phyloP scores from a whole-genome alignment of 148 eudicot species.

The Camellia japonica region DNA sequence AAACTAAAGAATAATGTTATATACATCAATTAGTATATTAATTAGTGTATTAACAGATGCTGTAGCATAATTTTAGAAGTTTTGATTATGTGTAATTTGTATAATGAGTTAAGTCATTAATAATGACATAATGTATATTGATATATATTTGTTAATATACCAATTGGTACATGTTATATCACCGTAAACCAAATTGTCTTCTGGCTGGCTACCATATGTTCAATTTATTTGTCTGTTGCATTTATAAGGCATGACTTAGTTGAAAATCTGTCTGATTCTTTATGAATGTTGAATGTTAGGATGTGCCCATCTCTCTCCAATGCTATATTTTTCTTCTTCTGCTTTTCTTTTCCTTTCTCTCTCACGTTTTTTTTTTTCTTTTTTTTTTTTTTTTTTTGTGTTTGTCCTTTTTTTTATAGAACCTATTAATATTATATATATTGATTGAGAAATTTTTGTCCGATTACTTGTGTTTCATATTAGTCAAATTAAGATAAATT shows the following conservation, averaged over 20 bases:
- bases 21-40: too few relatives aligned
- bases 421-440: not conserved
- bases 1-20: too few relatives aligned
- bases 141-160: too few relatives aligned
- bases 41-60: too few relatives aligned
- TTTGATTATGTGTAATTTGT: too few relatives aligned
- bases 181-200: not conserved
- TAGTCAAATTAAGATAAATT: not conserved
- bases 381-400: not conserved
- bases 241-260: not conserved
- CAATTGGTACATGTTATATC: too few relatives aligned
- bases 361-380: not conserved
- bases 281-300: not conserved
- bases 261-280: constrained; percentile 12
- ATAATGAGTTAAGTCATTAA: too few relatives aligned
- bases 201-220: not conserved
- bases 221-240: not conserved
- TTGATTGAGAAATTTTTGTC: not conserved
- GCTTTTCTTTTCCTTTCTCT: not conserved
- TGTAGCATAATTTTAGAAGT: too few relatives aligned
- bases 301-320: not conserved
- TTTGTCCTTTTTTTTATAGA: not conserved
- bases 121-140: too few relatives aligned
- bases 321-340: not conserved
- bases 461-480: not conserved